Base-by-base conservation (phyloP, 2,329 filamentous ascomycete species). In the Eurotiales sp. region DNA sequence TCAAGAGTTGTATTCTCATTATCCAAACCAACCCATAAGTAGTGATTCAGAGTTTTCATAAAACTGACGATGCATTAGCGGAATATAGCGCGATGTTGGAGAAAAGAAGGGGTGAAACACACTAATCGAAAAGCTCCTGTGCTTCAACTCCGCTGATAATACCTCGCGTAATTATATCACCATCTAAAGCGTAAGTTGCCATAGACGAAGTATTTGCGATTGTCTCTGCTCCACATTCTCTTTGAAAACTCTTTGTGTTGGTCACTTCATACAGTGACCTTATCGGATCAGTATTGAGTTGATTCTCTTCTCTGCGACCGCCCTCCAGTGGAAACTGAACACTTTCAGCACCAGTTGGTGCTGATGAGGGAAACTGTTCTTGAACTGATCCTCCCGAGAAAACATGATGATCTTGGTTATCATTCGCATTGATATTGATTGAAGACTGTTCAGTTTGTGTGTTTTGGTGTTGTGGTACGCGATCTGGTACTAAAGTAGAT, bases 111-210 rank as follows among this genome's bases (percentile, higher is more conserved):
- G 15, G 22, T 7, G 21, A 11, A 10, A 41, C 39, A 41, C 11
- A 41, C 39, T 41, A 41, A 19, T 41, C 19, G n/a, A 41, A 41
- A 12, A 41, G 39, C 22, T 41, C 39, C 19, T 41, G 39, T 19
- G 39, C 39, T 41, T 41, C 39, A 3, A 14, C 3, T 41, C 2
- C 39, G 14, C 19, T 41, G 14, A 41, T 41, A 23, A 41, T 41
- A 19, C 39, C 39, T 41, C 14, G 21, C 6, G 39, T 12, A n/a
- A 41, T 41, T 3, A 41, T 41, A 22, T 41, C 39, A 14, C 39
- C 39, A 21, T 41, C 39, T 27, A n/a, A n/a, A n/a, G n/a, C n/a
- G n/a, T n/a, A n/a, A n/a, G n/a, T n/a, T n/a, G n/a, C n/a, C n/a
- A n/a, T n/a, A n/a, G n/a, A n/a, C n/a, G n/a, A n/a, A 17, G 19